phyloP scores from a whole-genome alignment of 208 protist genomes.

The Naegleria gruberi region DNA sequence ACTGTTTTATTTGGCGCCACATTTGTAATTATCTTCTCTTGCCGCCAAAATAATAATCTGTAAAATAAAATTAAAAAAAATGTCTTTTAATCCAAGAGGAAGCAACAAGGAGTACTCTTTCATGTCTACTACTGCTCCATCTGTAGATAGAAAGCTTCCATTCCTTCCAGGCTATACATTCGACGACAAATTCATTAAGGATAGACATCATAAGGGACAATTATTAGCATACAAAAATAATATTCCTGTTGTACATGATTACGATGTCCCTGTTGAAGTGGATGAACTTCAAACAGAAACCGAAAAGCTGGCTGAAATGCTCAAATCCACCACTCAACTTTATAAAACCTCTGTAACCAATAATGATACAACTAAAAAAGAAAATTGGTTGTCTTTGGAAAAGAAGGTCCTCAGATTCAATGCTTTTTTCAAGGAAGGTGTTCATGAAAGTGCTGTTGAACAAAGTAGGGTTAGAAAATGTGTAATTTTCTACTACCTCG shows the following conservation, averaged over 20 bases:
- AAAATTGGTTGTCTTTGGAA: constrained; percentile 76
- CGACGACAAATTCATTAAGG: not conserved
- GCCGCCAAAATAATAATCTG: not conserved
- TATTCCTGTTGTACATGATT: not conserved
- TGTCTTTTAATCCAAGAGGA: not conserved
- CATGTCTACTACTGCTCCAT: not conserved
- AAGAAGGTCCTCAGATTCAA: constrained; percentile 88
- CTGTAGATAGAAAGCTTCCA: not conserved
- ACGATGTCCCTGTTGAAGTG: not conserved
- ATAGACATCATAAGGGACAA: constrained; percentile 6
- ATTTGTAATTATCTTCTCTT: not conserved
- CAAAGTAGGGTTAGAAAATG: constrained; percentile 72
- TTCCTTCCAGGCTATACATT: constrained; percentile 10
- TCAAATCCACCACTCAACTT: not conserved
- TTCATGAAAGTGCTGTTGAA: constrained; percentile 77
- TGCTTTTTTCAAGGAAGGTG: constrained; percentile 82
- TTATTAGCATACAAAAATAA: not conserved
- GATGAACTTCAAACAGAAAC: not conserved
- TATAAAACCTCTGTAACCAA: not conserved
- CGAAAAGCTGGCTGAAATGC: constrained; percentile 9
- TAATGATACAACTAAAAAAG: constrained; percentile 51
- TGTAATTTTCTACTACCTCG: constrained; percentile 79
- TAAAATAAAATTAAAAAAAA: not conserved
- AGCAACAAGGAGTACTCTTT: not conserved
- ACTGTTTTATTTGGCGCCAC: not conserved